phyloP scores from a whole-genome alignment of 73 alveolate genomes.

The Uronychia binucleata region DNA sequence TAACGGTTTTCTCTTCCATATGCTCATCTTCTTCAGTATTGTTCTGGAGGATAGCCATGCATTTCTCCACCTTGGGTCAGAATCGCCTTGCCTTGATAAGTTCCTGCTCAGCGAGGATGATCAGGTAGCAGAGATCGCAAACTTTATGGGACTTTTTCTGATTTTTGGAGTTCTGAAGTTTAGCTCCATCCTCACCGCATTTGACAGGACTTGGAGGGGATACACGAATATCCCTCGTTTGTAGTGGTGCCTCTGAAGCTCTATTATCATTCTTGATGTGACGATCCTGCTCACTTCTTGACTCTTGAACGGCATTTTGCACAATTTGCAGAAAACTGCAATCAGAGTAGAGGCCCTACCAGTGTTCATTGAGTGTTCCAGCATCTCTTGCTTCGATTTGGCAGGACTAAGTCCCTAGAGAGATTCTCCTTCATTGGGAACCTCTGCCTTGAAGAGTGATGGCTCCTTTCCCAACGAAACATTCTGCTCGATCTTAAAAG shows the following conservation, averaged over 20 bases:
- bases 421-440: conserved; percentile 1
- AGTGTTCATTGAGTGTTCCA: not conserved
- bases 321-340: conserved; percentile 34
- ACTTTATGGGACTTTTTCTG: conserved; percentile 38
- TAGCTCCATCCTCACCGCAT: conserved; percentile 17
- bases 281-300: conserved; percentile 24
- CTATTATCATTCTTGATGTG: conserved; percentile 50
- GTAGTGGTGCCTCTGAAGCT: conserved; percentile 33
- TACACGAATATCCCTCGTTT: conserved; percentile 50
- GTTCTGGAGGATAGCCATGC: not conserved
- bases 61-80: not conserved
- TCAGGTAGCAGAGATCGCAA: conserved; percentile 63
- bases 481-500: conserved; percentile 37
- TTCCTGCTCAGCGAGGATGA: conserved; percentile 63
- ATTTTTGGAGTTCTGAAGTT: conserved; percentile 22
- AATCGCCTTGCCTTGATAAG: not conserved
- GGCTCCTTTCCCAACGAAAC: too few relatives aligned
- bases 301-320: conserved; percentile 37
- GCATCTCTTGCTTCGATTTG: not conserved
- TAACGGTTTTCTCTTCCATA: not conserved
- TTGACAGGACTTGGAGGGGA: not conserved
- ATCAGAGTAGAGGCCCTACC: not conserved
- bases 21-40: not conserved
- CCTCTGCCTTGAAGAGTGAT: conserved; percentile 21
- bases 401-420: too few relatives aligned